These are phyloP conservation scores for Aspergillus japonicus DNA, from an alignment of 2,329 filamentous ascomycete genomes.

Conservation along the genomic window DNA sequence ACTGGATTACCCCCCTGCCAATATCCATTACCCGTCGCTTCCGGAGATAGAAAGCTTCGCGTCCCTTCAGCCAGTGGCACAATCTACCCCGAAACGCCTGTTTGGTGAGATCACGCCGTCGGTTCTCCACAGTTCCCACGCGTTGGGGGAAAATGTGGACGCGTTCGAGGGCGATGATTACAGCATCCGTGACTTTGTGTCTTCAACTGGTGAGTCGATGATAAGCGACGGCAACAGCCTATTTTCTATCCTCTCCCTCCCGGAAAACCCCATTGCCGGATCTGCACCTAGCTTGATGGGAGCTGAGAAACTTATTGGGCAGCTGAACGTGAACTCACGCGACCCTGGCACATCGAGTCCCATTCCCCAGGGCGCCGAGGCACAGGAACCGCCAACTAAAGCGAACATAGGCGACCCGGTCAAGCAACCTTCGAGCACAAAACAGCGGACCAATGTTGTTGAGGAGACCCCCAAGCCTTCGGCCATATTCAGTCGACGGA, in stretches of 20 bases:
- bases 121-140: constrained; percentile 53
- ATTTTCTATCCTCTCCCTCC: constrained; percentile 40
- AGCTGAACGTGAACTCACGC: constrained; percentile 49
- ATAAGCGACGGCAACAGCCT: constrained; percentile 36
- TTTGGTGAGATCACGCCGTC: constrained; percentile 63
- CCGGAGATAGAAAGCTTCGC: constrained; percentile 40
- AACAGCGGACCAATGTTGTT: constrained; percentile 17
- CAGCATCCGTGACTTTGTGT: constrained; percentile 41
- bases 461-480: constrained; percentile 33
- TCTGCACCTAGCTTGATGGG: constrained; percentile 50
- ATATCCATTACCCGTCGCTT: constrained; percentile 45
- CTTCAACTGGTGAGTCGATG: constrained; percentile 42
- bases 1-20: constrained; percentile 30
- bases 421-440: constrained; percentile 19
- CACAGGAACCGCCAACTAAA: constrained; percentile 35
- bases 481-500: constrained; percentile 34
- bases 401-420: constrained; percentile 26
- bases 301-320: constrained; percentile 48
- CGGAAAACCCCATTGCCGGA: constrained; percentile 34
- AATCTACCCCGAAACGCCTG: constrained; percentile 45
- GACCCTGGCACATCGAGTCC: constrained; percentile 33
- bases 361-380: constrained; percentile 31
- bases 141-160: constrained; percentile 38
- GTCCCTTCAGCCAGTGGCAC: constrained; percentile 25
- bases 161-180: constrained; percentile 34